Conservation (phyloP, 225 moss, liverwort and hornwort genomes). For the Physcomitrellopsis africana region DNA sequence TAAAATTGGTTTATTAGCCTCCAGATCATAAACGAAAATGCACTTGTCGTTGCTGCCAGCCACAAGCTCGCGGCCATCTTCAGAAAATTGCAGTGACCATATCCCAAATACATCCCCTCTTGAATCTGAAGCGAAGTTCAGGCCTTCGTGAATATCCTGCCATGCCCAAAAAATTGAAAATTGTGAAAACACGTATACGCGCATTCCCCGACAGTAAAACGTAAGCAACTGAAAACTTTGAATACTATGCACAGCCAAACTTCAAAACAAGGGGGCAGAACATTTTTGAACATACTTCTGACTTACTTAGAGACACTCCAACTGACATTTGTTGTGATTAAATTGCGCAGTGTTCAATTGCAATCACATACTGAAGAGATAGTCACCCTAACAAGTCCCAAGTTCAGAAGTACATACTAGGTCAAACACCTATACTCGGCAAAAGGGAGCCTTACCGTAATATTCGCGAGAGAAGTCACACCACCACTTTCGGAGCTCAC, state of each 20-base stretch:
- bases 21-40: slow-evolving; percentile 88
- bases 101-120: slow-evolving; percentile 65
- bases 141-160: slow-evolving; percentile 92
- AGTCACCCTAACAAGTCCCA: slow-evolving; percentile 7
- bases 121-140: slow-evolving; percentile 66
- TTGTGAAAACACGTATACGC: not conserved
- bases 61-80: slow-evolving; percentile 90
- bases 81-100: slow-evolving; percentile 93
- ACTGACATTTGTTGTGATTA: not conserved
- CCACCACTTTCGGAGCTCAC: slow-evolving; percentile 88
- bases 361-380: not conserved
- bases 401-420: not conserved
- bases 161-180: not conserved
- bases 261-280: slow-evolving; percentile 9
- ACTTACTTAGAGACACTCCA: not conserved
- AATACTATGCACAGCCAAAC: not conserved
- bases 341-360: not conserved
- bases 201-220: not conserved
- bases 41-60: slow-evolving; percentile 86
- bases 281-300: not conserved
- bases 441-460: slow-evolving; percentile 61
- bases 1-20: slow-evolving; percentile 67
- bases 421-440: not conserved
- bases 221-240: not conserved
- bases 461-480: slow-evolving; percentile 81